Evolutionary conservation across 305 asterid genomes (phyloP).

Genomic region (Plantago coronopus): DNA sequence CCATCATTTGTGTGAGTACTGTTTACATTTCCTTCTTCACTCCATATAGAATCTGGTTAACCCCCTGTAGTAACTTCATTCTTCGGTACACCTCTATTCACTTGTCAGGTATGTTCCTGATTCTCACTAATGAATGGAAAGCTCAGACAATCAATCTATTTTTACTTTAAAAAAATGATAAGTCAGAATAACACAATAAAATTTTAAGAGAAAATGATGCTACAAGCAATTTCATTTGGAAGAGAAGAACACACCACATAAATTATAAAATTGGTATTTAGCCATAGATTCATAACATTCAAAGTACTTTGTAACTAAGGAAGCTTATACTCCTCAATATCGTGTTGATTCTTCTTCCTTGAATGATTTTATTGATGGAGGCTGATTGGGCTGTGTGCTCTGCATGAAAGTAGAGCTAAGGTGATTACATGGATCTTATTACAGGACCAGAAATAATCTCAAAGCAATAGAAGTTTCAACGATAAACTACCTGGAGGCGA

Average conservation of each 20-base stretch:
- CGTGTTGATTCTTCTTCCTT: constrained; percentile 30
- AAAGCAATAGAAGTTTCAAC: constrained; percentile 18
- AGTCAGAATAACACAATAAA: background rate
- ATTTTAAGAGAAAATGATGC: too few relatives aligned
- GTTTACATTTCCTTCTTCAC: too few relatives aligned
- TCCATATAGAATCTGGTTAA: too few relatives aligned
- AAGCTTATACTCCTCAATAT: constrained; percentile 13
- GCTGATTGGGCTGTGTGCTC: constrained; percentile 30
- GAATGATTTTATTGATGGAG: constrained; percentile 23
- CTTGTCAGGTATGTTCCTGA: too few relatives aligned
- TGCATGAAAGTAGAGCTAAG: constrained; percentile 24
- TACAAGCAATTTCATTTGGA: background rate
- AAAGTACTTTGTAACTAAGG: constrained; percentile 7
- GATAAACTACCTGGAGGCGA: constrained; percentile 50
- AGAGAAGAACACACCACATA: constrained; percentile 12
- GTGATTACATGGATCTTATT: constrained; percentile 21
- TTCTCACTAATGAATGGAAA: background rate
- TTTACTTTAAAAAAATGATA: background rate
- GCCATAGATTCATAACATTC: constrained; percentile 14
- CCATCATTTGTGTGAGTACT: background rate
- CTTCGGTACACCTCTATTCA: too few relatives aligned
- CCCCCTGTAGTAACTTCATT: too few relatives aligned
- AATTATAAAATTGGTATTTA: constrained; percentile 14
- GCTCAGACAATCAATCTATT: background rate
- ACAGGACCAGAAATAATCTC: constrained; percentile 20